Percentiles rank a stretch among this genome's conserved stretches.
Conservation (phyloP, 305 asterid genomes). For the Rubia peregrina region DNA sequence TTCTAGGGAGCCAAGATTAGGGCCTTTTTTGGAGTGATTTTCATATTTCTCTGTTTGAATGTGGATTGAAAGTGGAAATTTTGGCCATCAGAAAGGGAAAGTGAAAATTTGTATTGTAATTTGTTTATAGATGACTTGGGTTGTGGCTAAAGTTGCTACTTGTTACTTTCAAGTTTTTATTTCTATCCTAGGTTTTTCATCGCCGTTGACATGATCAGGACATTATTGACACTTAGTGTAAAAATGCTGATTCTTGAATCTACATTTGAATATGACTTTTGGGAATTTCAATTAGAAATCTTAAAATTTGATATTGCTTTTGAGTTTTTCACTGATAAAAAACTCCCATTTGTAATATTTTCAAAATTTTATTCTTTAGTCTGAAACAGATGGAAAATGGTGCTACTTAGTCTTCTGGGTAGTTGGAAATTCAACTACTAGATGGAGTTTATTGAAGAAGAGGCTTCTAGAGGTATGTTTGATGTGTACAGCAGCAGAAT, state of each 20-base stretch:
- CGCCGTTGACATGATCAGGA: neutral
- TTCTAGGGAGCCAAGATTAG: neutral
- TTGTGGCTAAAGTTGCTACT: neutral
- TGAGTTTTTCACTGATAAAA: neutral
- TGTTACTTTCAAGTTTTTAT: neutral
- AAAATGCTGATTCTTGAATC: slow-evolving; percentile 11
- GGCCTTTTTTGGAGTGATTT: neutral
- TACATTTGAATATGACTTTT: neutral
- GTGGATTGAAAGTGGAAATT: neutral
- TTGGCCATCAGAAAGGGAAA: neutral
- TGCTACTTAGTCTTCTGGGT: slow-evolving; percentile 72
- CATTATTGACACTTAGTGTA: neutral
- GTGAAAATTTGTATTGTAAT: neutral
- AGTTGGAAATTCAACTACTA: slow-evolving; percentile 33
- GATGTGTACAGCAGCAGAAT: slow-evolving; percentile 43
- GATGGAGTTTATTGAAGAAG: slow-evolving; percentile 50
- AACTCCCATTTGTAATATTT: neutral
- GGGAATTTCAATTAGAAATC: neutral
- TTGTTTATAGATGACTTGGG: slow-evolving; percentile 12
- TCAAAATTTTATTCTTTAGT: slow-evolving; percentile 1
- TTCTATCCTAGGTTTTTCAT: neutral
- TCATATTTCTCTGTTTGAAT: neutral
- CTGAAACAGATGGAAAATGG: slow-evolving; percentile 65
- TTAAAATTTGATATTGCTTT: neutral
- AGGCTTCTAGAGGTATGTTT: slow-evolving; percentile 67